Evolutionary conservation across 2,329 filamentous ascomycete genomes (phyloP), one percentile per base, ranked within the genome.

Genomic region (Aspergillus caelatus): DNA sequence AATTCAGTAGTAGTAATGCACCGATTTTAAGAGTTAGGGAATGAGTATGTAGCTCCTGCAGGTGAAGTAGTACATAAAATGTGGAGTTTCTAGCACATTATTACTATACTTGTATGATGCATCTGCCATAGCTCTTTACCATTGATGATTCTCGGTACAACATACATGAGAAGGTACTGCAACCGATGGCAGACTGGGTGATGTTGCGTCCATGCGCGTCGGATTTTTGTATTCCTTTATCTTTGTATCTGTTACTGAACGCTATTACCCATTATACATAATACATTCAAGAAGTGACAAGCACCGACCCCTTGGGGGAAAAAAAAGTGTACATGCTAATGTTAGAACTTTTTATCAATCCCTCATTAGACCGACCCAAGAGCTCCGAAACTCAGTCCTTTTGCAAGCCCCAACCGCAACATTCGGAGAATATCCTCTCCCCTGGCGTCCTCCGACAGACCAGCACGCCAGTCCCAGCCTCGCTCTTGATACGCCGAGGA

Each of bases 391-490:
- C 76, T 77, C 72, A 96, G 79, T 68, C 95, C 92, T 75, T 85
- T 87, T 16, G 92, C 91, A 72, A 97, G 77, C 2, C 89, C 91
- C 58, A 92, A 76, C 67, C 94, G 85, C 77, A 97, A 75, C 67
- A 89, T 85, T 67, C 84, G 84, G 63, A 97, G 79, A n/a, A 97
- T 82, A 66, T 94, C 91, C 55, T 84, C 83, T 0, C 88, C 91
- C 66, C 81, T 88, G 21, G 85, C 86, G 12, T 82, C 83, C 34
- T 85, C 84, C 11, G 80, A 75, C 53, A 92, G 80, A 1, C 83
- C 84, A 10, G 79, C 80, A 72, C 87, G 82, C 89, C 90, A 96
- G 81, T 89, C 91, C 91, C 91, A 93, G 14, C 88, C 88, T 59
- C 90, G 81, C 67, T 86, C 77, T 60, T 84, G 74, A 64, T 26